These are phyloP conservation scores for Mycena albidolilacea DNA, from an alignment of 768 basidiomycete genomes.

Conservation along the genomic window DNA sequence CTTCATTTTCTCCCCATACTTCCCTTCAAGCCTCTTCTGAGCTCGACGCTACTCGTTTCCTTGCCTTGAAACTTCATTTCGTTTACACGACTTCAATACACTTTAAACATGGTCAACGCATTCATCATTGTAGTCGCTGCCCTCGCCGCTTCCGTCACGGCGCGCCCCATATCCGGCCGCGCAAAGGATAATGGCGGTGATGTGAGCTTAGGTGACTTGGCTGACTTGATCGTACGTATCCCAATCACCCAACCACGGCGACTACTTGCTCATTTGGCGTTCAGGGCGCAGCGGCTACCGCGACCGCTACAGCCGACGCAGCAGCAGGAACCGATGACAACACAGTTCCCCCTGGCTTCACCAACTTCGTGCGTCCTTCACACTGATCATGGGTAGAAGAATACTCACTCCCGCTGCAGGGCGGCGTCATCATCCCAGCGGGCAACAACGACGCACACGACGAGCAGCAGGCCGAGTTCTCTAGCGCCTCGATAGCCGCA, in stretches of 20 bases:
- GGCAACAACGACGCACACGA: constrained; percentile 1
- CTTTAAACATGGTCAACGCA: neutral
- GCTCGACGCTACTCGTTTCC: constrained; percentile 1
- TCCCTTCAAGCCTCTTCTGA: neutral
- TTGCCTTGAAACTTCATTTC: constrained; percentile 1
- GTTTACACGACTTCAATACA: neutral
- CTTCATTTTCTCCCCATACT: neutral
- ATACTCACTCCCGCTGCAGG: neutral
- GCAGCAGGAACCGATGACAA: neutral
- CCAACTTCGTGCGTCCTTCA: neutral
- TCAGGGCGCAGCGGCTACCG: neutral
- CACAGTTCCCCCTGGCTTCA: neutral
- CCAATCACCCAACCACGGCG: neutral
- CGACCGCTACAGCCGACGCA: neutral
- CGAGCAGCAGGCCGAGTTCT: neutral
- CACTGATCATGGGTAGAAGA: neutral
- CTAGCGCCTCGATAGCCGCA: neutral
- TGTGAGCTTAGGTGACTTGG: constrained; percentile 1
- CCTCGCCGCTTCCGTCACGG: neutral
- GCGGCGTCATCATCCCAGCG: neutral
- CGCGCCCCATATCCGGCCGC: neutral
- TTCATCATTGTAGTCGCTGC: neutral
- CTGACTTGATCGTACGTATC: neutral
- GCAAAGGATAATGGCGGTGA: neutral
- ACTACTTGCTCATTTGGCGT: neutral